Conservation (phyloP, 352 stramenopile genomes). For the Phytophthora cactorum region DNA sequence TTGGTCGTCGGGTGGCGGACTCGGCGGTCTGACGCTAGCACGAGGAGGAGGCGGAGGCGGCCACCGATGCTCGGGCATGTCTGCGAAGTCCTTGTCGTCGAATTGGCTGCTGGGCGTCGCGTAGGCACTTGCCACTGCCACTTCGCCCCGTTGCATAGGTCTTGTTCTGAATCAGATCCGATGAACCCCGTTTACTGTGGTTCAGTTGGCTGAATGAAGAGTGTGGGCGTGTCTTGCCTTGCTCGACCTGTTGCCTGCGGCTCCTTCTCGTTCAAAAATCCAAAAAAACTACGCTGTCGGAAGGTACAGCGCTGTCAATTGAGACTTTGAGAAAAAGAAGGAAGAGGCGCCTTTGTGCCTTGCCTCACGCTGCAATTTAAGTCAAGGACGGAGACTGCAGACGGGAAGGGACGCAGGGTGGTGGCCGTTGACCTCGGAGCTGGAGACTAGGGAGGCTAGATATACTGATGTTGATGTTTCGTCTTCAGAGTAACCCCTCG, state of each 20-base stretch:
- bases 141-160: constrained; percentile 46
- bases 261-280: constrained; percentile 34
- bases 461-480: neutral
- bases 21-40: constrained; percentile 7
- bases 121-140: constrained; percentile 47
- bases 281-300: constrained; percentile 3
- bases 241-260: neutral
- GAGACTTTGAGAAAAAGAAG: neutral
- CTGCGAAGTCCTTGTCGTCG: constrained; percentile 9
- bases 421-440: constrained; percentile 17
- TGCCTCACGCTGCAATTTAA: neutral
- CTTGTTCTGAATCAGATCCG: constrained; percentile 21
- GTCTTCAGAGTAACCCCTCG: no score
- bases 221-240: neutral
- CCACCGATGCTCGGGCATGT: constrained; percentile 20
- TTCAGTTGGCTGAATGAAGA: constrained; percentile 4
- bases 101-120: constrained; percentile 29
- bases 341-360: neutral
- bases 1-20: constrained; percentile 8
- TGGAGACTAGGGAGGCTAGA: neutral
- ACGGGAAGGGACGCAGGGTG: constrained; percentile 25
- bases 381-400: constrained; percentile 2
- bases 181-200: neutral
- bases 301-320: neutral
- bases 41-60: constrained; percentile 3